Base-by-base conservation (phyloP, 1,139 yeast species). In the Blastobotrys elegans region DNA sequence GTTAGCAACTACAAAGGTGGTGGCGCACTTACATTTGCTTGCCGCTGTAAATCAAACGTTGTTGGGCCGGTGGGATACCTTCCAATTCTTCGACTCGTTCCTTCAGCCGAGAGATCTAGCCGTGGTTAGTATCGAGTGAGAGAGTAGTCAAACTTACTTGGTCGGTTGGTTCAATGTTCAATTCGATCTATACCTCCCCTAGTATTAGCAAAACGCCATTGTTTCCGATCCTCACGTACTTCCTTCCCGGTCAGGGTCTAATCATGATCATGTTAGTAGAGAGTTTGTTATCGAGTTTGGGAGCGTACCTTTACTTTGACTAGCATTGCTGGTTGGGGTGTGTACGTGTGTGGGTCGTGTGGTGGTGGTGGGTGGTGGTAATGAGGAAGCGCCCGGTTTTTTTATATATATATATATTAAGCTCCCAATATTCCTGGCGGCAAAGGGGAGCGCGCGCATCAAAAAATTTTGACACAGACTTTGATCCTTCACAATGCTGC, bases 31-130 rank as follows among this genome's bases (percentile, higher is more conserved):
- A 77, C 82, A 92, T 79, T 69, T 90, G 97, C 59, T 89, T 86
- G 18, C 98, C 98, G 52, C 86, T 83, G 69, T 80, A 89, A 61
- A 92, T 84, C 56, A 92, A 77, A 58, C 96, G 77, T 66, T 92
- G 98, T 68, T 92, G 98, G 29, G 88, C 81, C 18, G 98, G 97
- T 3, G 97, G 97, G 50, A 92, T 92, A 3, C 98, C 98, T 66
- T 92, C 98, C 63, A 89, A 87, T 63, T 92, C 97, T 67, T 92
- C 97, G 73, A 92, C 81, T 67, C 86, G 79, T 66, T 92, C 97
- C 69, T 92, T 92, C 69, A 92, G 82, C 46, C 87, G 79, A 56
- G 82, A 79, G 52, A 90, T 83, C 72, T 72, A 29, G 3, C 37
- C 26, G 5, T 16, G 43, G 55, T 58, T 56, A 47, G 57, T 32